Conservation (phyloP, 2,329 filamentous ascomycete genomes). For the Verruconis gallopava region DNA sequence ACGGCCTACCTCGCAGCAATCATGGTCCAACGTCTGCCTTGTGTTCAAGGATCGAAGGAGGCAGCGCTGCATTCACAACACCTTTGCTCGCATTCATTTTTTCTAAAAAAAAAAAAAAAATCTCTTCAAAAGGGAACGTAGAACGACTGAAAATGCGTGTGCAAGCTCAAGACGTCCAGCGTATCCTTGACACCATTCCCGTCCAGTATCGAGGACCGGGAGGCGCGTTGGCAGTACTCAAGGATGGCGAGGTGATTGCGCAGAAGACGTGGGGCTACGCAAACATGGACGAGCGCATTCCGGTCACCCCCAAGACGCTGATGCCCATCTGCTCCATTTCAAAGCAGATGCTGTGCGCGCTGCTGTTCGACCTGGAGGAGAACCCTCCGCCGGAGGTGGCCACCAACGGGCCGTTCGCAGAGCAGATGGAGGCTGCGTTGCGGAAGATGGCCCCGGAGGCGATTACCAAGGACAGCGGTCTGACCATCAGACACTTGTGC, state of each 20-base stretch:
- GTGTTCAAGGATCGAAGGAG: too few species aligned
- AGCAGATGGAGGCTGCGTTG: conserved; percentile 16
- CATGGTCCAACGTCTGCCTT: too few species aligned
- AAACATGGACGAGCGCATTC: conserved; percentile 26
- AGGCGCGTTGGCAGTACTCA: conserved; percentile 29
- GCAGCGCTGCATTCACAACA: too few species aligned
- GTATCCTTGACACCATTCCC: neutral
- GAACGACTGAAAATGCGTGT: neutral
- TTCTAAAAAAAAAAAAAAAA: too few species aligned
- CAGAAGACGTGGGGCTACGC: conserved; percentile 32
- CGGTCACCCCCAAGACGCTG: conserved; percentile 23
- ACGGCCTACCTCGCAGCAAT: too few species aligned
- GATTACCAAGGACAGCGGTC: conserved; percentile 16
- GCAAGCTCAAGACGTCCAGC: neutral
- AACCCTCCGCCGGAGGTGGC: conserved; percentile 21
- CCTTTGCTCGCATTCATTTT: too few species aligned
- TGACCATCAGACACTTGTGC: conserved; percentile 26
- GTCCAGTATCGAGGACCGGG: conserved; percentile 25
- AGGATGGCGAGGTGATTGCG: conserved; percentile 29
- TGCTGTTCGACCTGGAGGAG: conserved; percentile 24
- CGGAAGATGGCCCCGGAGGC: conserved; percentile 20
- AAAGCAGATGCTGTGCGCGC: conserved; percentile 32
- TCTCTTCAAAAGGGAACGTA: too few species aligned
- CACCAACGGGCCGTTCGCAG: neutral
- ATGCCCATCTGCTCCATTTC: conserved; percentile 36